phyloP scores from a whole-genome alignment of 192 early-diverging fungal genomes.

The Coemansia biformis region DNA sequence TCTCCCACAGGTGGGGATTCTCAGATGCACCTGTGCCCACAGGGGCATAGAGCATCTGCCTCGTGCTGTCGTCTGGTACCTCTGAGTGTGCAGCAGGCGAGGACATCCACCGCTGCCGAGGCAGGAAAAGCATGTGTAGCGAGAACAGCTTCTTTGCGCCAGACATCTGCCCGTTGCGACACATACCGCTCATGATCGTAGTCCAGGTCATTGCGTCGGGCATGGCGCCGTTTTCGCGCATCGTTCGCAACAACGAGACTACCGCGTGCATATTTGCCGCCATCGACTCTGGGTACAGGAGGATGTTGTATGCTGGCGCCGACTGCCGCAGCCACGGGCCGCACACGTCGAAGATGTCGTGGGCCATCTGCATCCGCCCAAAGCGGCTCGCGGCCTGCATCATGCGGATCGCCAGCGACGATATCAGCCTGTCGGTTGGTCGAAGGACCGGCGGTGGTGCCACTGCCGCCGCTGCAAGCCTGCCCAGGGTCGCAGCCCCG shows the following conservation, averaged over 20 bases:
- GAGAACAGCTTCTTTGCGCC: constrained; percentile 26
- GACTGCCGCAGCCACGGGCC: constrained; percentile 1
- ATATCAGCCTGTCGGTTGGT: constrained; percentile 6
- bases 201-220: constrained; percentile 32
- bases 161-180: constrained; percentile 1
- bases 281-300: constrained; percentile 7
- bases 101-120: neutral
- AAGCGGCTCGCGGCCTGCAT: constrained; percentile 13
- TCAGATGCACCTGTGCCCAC: too few species aligned
- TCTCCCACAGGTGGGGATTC: constrained; percentile 22
- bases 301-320: constrained; percentile 19
- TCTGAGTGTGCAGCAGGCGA: neutral
- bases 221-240: constrained; percentile 5
- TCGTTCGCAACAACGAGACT: constrained; percentile 2
- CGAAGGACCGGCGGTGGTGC: too few species aligned
- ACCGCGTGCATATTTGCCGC: constrained; percentile 5
- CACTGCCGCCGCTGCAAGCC: neutral
- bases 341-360: constrained; percentile 12
- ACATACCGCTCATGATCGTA: constrained; percentile 24
- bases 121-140: constrained; percentile 29
- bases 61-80: neutral
- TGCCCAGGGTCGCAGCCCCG: neutral
- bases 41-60: constrained; percentile 4
- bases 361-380: neutral
- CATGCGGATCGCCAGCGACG: constrained; percentile 10